Base-by-base conservation (phyloP, 139 green algal species). In the Ettlia oleoabundans region DNA sequence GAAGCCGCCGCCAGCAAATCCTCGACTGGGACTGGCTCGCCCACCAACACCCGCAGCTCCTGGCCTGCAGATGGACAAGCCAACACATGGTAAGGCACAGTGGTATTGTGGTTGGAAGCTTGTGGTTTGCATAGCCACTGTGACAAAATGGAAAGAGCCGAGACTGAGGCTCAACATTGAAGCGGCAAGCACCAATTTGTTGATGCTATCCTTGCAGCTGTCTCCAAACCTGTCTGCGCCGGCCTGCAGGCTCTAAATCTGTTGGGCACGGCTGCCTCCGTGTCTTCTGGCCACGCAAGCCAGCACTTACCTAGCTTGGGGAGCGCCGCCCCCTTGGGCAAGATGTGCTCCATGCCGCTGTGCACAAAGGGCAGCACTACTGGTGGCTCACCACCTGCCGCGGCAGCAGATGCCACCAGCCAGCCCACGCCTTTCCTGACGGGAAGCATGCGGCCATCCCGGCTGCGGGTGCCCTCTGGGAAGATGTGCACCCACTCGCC, bases 401-500 rank as follows among this genome's bases (percentile, higher is more conserved):
- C 91, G 13, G 62, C 70, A 21, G 52, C 78, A 0, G 75, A 40
- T 43, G 90, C 91, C 41, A 94, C 90, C 81, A 97, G 80, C 47
- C 89, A 87, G 15, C 92, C 95, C 28, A 98, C 90, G 32, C 95
- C 95, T 80, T 92, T 89, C 37, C 76, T 86, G 35, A 93, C 87
- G n/a, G 89, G 84, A 7, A 84, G 79, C 84, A 98, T 86, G 13
- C 37, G 80, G 28, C 91, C 94, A 38, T 94, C 86, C 1, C 79
- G 82, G 38, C 82, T 92, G 67, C 95, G 91, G 18, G 92, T 98
- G 82, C 95, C 95, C 84, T 98, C 95, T 0, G 95, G 95, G 72
- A 98, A 98, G 28, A 98, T 93, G 90, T 98, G 95, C 74, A 98
- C 93, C 95, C 95, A 98, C 40, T 96, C 93, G 13, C 95, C 95